These are phyloP conservation scores for Sonneratia caseolaris DNA, from an alignment of 345 rosid species.

Conservation along the genomic window DNA sequence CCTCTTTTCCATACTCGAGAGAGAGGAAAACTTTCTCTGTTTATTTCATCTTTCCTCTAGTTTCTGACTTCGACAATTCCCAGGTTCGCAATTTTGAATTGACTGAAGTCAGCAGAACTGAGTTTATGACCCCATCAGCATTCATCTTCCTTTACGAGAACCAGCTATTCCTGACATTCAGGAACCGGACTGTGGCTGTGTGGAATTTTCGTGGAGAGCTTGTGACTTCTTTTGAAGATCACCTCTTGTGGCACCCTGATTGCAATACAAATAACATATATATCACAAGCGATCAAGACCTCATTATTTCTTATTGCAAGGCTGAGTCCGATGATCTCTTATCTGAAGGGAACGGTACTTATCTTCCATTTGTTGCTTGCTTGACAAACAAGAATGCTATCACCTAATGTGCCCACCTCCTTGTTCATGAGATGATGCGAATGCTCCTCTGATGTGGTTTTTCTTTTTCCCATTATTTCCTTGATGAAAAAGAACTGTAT, in stretches of 20 bases:
- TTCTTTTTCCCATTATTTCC: not conserved
- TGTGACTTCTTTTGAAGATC: constrained; percentile 56
- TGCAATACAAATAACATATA: constrained; percentile 68
- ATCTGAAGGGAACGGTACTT: constrained; percentile 52
- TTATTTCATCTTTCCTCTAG: not conserved
- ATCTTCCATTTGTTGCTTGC: not conserved
- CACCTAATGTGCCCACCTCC: not conserved
- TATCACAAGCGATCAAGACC: constrained; percentile 66
- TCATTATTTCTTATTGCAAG: constrained; percentile 68
- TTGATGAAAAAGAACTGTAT: not conserved
- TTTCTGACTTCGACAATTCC: constrained; percentile 10
- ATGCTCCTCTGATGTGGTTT: not conserved
- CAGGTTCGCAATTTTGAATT: constrained; percentile 44
- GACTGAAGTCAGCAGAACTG: constrained; percentile 37
- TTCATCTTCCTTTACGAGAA: constrained; percentile 49
- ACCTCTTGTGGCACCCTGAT: constrained; percentile 65
- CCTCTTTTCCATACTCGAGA: not conserved
- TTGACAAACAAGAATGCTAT: not conserved
- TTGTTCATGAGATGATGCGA: not conserved
- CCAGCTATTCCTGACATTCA: constrained; percentile 48
- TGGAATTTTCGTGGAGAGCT: constrained; percentile 70
- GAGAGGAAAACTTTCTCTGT: not conserved
- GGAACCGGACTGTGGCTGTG: constrained; percentile 55
- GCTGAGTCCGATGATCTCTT: constrained; percentile 46
- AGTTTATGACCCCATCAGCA: constrained; percentile 15